These are phyloP conservation scores for Cryptococcus wingfieldii DNA, from an alignment of 1,284 basidiomycete species.

Conservation along the genomic window DNA sequence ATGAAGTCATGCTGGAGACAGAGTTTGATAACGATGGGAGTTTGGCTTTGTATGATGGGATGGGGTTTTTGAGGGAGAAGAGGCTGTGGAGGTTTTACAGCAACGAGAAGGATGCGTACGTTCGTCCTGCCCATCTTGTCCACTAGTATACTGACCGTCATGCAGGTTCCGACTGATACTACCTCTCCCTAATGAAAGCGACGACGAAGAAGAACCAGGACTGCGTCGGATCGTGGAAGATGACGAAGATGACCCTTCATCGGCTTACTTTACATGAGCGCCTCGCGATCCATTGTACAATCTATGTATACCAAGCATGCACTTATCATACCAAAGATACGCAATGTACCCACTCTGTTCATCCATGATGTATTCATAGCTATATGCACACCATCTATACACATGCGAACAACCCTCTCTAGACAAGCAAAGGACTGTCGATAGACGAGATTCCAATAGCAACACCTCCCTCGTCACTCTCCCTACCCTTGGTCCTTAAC, in stretches of 20 bases:
- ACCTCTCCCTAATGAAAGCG: conserved; percentile 18
- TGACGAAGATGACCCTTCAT: not conserved
- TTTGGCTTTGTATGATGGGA: conserved; percentile 78
- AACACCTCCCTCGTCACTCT: conserved; percentile 91
- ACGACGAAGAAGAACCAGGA: conserved; percentile 23
- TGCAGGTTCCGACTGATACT: conserved; percentile 17
- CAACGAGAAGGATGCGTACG: conserved; percentile 58
- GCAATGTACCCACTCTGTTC: too few relatives aligned
- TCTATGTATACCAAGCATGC: not conserved
- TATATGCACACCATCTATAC: too few relatives aligned
- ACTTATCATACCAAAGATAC: not conserved
- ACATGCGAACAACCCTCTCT: not conserved
- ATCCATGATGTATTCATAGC: too few relatives aligned
- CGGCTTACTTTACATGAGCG: not conserved
- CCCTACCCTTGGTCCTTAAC: conserved; percentile 85
- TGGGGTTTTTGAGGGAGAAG: conserved; percentile 96
- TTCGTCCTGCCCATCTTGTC: not conserved
- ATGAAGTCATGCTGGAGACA: conserved; percentile 91
- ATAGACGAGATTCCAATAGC: conserved; percentile 64
- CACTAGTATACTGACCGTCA: conserved; percentile 11
- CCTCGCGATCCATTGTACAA: not conserved
- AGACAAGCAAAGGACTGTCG: conserved; percentile 39
- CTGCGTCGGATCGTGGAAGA: not conserved
- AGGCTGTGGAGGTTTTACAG: conserved; percentile 91
- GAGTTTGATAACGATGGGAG: conserved; percentile 90